Evolutionary conservation across 768 basidiomycete genomes (phyloP), one percentile per base, ranked within the genome.

Genomic region (Tricholoma terreum): DNA sequence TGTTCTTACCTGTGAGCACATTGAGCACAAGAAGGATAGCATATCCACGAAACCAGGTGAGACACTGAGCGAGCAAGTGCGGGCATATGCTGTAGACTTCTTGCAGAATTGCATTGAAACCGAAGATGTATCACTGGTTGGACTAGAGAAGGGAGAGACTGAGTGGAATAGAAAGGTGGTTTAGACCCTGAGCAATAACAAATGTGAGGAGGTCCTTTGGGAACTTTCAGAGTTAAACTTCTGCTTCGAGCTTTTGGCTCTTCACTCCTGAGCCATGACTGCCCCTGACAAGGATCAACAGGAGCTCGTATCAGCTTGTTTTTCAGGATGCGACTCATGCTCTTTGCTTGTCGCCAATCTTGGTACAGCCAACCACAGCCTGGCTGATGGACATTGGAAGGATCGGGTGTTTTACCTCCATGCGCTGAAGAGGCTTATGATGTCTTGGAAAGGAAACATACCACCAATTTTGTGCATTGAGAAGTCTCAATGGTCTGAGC

Each of bases 191-290:
- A 30, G 27, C n/a, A 14, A 51, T 38, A 15, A 31, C 6, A 45
- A 55, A 14, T 49, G 35, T 5, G 57, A 61, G 22, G 52, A 62
- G 33, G 53, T 69, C 40, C 17, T 66, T 12, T 67, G 59, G 62
- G 58, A 66, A 48, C 27, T 68, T 0, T 55, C 53, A 1, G 58
- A 69, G 40, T 54, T 63, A 6, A 62, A 61, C 17, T 69, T 66
- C 42, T 21, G 50, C 2, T 65, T 58, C 35, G 61, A 68, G 24
- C 52, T 69, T 8, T 48, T 58, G 11, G 58, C 65, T 10, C 63
- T 70, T 2, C 50, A 70, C 19, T 45, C 38, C 3, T 42, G 52
- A 15, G 61, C 59, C 6, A 17, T 51, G 6, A 36, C 52, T 5
- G 15, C 27, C 9, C 8, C 38, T 15, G 15, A 33, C 19, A n/a